Percentiles rank a stretch among this genome's conserved stretches.
Evolutionary conservation across 768 basidiomycete species (phyloP).

Genomic region (Rhodosporidiobolus odoratus): DNA sequence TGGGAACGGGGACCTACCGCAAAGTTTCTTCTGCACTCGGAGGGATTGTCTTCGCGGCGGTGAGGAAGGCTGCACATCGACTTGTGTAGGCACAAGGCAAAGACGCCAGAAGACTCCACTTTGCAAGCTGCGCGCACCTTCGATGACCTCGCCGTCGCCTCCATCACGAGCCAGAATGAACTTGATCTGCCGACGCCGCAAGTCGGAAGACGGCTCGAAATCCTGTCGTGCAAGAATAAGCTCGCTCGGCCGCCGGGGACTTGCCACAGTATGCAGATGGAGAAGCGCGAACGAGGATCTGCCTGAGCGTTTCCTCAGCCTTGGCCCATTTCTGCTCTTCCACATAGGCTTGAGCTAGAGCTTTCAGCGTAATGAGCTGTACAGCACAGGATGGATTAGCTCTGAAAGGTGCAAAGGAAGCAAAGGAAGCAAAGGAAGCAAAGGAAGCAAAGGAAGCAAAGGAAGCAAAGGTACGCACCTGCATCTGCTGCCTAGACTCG

Average conservation of each 20-base stretch:
- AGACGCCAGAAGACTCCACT: background rate
- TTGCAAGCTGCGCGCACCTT: background rate
- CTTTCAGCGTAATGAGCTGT: background rate
- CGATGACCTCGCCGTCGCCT: background rate
- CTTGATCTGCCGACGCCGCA: constrained; percentile 8
- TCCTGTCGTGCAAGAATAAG: background rate
- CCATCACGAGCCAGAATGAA: constrained; percentile 8
- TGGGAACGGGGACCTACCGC: background rate
- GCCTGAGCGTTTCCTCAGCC: background rate
- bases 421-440: no score
- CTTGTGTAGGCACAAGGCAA: rapidly evolving
- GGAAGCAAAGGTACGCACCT: background rate
- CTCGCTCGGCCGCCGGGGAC: no score
- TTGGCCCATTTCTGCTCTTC: background rate
- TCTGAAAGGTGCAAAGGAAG: no score
- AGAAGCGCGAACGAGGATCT: constrained; percentile 1
- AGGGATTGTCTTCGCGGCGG: background rate
- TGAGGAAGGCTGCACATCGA: background rate
- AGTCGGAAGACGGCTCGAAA: background rate
- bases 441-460: background rate
- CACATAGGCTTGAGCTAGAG: constrained; percentile 2
- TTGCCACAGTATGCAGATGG: background rate
- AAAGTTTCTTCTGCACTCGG: background rate
- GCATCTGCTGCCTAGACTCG: background rate
- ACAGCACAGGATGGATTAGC: no score